Evolutionary conservation across 768 basidiomycete species (phyloP).

Genomic region (Lactifluus pinguis): DNA sequence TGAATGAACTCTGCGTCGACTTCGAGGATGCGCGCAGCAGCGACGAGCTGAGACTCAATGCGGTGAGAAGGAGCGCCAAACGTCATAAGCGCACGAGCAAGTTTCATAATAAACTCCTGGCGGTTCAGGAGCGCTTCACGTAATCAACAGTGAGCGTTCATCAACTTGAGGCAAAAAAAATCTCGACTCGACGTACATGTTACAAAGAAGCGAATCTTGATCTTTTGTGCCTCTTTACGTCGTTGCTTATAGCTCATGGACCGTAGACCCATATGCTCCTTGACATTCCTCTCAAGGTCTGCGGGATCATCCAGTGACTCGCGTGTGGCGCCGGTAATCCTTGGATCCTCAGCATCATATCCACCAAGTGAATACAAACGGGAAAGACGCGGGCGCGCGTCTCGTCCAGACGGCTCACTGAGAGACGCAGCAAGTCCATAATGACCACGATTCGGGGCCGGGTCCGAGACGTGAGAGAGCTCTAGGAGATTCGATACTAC

Average conservation of each 20-base stretch:
- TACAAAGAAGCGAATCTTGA: constrained; percentile 61
- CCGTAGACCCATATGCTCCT: constrained; percentile 28
- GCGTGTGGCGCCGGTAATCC: constrained; percentile 46
- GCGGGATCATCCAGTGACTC: constrained; percentile 44
- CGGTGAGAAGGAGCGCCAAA: constrained; percentile 89
- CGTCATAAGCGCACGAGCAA: constrained; percentile 80
- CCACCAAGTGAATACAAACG: constrained; percentile 18
- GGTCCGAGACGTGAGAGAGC: constrained; percentile 2
- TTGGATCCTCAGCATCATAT: constrained; percentile 59
- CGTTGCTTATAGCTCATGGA: constrained; percentile 56
- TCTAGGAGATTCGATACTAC: constrained; percentile 13
- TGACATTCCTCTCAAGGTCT: constrained; percentile 46
- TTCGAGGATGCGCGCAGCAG: constrained; percentile 83
- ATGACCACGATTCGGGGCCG: not conserved
- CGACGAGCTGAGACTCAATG: constrained; percentile 82
- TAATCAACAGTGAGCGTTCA: not conserved
- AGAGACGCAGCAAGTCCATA: not conserved
- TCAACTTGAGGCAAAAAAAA: not conserved
- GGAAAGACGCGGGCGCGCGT: constrained; percentile 8
- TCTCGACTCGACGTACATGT: constrained; percentile 38
- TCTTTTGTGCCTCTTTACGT: constrained; percentile 50
- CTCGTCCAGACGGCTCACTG: not conserved
- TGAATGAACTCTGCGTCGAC: constrained; percentile 86
- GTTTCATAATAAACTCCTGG: constrained; percentile 77
- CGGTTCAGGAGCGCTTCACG: constrained; percentile 62